Conservation (phyloP, 2,329 filamentous ascomycete species). For the Exserohilum rostratum region DNA sequence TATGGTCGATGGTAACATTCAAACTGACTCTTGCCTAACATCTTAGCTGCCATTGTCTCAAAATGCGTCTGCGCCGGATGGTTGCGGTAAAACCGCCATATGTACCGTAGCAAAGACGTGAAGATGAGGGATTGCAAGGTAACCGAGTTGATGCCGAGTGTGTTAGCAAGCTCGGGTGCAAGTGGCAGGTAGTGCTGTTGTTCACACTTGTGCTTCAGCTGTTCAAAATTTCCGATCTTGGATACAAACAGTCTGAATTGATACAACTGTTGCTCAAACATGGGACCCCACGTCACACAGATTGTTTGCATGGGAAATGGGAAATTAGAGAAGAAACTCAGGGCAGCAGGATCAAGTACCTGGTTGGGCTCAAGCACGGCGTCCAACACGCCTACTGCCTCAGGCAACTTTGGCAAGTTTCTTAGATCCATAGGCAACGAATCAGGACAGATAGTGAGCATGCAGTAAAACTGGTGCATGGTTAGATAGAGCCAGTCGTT, state of each 20-base stretch:
- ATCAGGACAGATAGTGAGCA: conserved; percentile 37
- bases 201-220: conserved; percentile 24
- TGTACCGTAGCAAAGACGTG: conserved; percentile 54
- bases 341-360: conserved; percentile 47
- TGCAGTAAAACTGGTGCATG: conserved; percentile 40
- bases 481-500: conserved; percentile 39
- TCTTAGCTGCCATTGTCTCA: conserved; percentile 10
- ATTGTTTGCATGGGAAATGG: conserved; percentile 47
- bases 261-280: conserved; percentile 42
- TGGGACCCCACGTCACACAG: conserved; percentile 29
- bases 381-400: conserved; percentile 48
- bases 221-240: conserved; percentile 39
- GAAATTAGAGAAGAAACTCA: conserved; percentile 57
- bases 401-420: conserved; percentile 35
- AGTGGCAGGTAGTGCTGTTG: conserved; percentile 58
- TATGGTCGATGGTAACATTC: conserved; percentile 2
- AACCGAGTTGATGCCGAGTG: conserved; percentile 57
- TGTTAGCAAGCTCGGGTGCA: conserved; percentile 60
- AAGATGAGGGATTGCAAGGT: conserved; percentile 63
- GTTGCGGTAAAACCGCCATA: too few relatives aligned
- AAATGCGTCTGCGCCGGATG: conserved; percentile 1
- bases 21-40: conserved; percentile 18
- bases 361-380: conserved; percentile 56
- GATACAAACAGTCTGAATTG: conserved; percentile 49
- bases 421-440: conserved; percentile 49